Evolutionary conservation across 805 yeast genomes (phyloP).

Genomic region (Zygoascus tannicola): DNA sequence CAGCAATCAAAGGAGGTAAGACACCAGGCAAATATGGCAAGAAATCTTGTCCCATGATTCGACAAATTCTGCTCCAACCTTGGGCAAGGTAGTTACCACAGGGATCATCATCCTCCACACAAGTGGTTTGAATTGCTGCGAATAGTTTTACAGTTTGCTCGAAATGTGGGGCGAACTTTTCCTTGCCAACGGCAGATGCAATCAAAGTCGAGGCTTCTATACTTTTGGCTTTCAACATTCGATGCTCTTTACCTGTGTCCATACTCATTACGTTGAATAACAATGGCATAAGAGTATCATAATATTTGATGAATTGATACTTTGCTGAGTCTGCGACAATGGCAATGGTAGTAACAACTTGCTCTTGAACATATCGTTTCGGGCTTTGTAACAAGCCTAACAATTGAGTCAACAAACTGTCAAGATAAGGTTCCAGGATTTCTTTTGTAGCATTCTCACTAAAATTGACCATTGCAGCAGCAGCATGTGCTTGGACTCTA

Average conservation of each 20-base stretch:
- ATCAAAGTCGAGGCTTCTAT: conserved; percentile 93
- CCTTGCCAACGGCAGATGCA: conserved; percentile 91
- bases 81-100: conserved; percentile 79
- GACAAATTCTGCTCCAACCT: conserved; percentile 93
- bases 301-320: conserved; percentile 77
- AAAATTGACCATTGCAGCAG: conserved; percentile 95
- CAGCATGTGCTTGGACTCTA: conserved; percentile 95
- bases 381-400: conserved; percentile 73
- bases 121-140: conserved; percentile 53
- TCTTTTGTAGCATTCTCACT: conserved; percentile 86
- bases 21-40: conserved; percentile 75
- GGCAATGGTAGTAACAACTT: conserved; percentile 92
- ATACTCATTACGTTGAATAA: conserved; percentile 68
- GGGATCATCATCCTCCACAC: conserved; percentile 63
- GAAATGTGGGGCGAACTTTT: conserved; percentile 69
- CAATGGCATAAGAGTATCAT: conserved; percentile 89
- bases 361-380: conserved; percentile 91
- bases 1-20: conserved; percentile 75
- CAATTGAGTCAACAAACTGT: conserved; percentile 63
- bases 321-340: conserved; percentile 96
- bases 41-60: conserved; percentile 76
- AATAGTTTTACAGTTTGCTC: conserved; percentile 64
- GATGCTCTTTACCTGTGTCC: conserved; percentile 69
- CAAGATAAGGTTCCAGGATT: conserved; percentile 85
- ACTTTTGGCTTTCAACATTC: conserved; percentile 80